Percentiles rank a stretch among this genome's conserved stretches.
Evolutionary conservation across 306 rosid species (phyloP).

Genomic region (Prunus dulcis): DNA sequence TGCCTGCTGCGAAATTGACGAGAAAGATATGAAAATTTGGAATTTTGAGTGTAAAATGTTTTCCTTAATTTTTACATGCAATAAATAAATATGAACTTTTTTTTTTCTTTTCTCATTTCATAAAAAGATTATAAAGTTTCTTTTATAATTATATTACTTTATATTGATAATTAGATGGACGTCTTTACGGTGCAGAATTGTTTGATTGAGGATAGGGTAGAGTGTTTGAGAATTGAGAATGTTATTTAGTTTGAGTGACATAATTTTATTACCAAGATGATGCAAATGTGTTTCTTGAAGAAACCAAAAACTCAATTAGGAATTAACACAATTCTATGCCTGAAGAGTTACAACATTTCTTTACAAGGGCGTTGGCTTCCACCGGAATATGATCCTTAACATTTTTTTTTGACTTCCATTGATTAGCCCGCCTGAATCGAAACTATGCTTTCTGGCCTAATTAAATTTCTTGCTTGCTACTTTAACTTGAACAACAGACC

Average conservation of each 20-base stretch:
- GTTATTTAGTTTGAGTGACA: no score
- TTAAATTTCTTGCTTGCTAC: slow-evolving; percentile 3
- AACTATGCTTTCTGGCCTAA: background rate
- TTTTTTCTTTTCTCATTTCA: no score
- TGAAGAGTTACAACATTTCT: background rate
- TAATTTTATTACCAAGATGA: no score
- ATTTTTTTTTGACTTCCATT: background rate
- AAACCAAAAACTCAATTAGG: background rate
- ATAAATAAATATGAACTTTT: background rate
- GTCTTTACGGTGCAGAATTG: background rate
- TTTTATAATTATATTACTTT: no score
- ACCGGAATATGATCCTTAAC: background rate
- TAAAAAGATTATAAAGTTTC: no score
- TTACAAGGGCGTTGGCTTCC: background rate
- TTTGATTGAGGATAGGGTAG: background rate
- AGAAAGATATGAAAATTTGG: background rate
- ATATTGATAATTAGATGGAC: no score
- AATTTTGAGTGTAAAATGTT: background rate
- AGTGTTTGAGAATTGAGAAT: background rate
- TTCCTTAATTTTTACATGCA: background rate
- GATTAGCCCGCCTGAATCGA: background rate
- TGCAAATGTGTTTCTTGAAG: background rate
- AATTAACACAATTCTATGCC: background rate
- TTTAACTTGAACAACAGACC: slow-evolving; percentile 38
- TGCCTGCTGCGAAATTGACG: background rate